Base-by-base conservation (phyloP, 495 filamentous ascomycete genomes). In the Xylaria sp. region DNA sequence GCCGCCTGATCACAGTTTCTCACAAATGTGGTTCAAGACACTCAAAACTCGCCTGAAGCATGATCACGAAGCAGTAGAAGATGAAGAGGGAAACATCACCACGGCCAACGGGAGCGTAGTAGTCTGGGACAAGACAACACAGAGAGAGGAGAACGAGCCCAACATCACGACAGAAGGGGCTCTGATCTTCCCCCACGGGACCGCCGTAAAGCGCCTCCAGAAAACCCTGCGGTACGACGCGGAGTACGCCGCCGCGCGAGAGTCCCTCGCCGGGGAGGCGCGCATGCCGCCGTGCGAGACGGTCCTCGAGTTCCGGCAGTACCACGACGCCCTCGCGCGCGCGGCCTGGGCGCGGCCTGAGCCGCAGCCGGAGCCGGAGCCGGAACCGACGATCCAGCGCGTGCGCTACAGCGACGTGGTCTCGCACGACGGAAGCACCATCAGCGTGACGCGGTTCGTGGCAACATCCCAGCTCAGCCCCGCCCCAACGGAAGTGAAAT, bases 371-470 rank as follows among this genome's bases (percentile, higher is more conserved):
- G n/a, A 52, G 57, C 21, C 67, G 12, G 66, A 69, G 2, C 37
- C 61, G 1, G 44, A 67, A 3, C 65, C 74, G 12, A 37, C 40
- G 43, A 72, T 74, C 48, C 33, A 35, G n/a, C 62, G 33, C 31
- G 71, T 69, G 5, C 33, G 55, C 11, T 58, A 57, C 41, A 35
- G 70, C 66, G 31, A 17, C 9, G 58, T 55, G 52, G 14, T 52
- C 29, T 72, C 73, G 0, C 26, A 63, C 48, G 75, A 77, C 62
- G 75, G 71, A 0, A 24, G 26, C 14, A 40, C 55, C 6, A 61
- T 77, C 44, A 50, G 53, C 50, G 46, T 75, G 33, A 44, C 24
- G 21, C 71, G 75, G 12, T 76, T 72, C 40, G 71, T 72, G 2
- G 76, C 71, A 7, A 44, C 59, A 24, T 71, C 64, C 21, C 33